Percentiles rank a stretch among this genome's conserved stretches.
phyloP scores from a whole-genome alignment of 176 grass and related monocot genomes.

The Triticum monococcum region DNA sequence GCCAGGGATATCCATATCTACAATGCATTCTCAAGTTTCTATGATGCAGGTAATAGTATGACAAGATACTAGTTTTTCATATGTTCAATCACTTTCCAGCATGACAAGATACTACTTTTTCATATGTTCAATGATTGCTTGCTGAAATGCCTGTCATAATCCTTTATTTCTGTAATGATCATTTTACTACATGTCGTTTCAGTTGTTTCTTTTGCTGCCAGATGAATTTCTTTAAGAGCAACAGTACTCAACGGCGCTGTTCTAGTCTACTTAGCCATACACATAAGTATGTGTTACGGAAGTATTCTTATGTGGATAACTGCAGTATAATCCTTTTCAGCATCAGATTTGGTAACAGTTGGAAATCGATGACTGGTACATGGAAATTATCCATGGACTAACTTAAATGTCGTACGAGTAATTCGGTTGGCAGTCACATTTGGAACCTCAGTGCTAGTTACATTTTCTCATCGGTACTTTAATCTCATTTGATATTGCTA shows the following conservation, averaged over 20 bases:
- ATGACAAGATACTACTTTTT: background rate
- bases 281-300: background rate
- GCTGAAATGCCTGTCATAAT: background rate
- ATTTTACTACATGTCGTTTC: background rate
- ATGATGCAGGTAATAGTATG: background rate
- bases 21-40: constrained; percentile 18
- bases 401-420: background rate
- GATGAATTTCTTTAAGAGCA: background rate
- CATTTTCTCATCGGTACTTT: background rate
- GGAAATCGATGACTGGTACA: background rate
- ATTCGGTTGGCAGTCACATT: background rate
- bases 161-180: background rate
- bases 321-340: background rate
- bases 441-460: background rate
- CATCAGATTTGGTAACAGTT: background rate
- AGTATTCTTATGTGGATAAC: background rate
- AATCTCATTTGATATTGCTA: background rate
- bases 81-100: background rate
- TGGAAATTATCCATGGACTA: background rate
- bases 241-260: background rate
- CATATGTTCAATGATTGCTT: background rate
- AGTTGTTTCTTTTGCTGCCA: background rate
- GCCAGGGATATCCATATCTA: background rate
- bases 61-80: background rate
- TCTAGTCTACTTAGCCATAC: background rate